Conservation (phyloP, 192 early-diverging fungal genomes). For the Hyaloraphidium curvatum region DNA sequence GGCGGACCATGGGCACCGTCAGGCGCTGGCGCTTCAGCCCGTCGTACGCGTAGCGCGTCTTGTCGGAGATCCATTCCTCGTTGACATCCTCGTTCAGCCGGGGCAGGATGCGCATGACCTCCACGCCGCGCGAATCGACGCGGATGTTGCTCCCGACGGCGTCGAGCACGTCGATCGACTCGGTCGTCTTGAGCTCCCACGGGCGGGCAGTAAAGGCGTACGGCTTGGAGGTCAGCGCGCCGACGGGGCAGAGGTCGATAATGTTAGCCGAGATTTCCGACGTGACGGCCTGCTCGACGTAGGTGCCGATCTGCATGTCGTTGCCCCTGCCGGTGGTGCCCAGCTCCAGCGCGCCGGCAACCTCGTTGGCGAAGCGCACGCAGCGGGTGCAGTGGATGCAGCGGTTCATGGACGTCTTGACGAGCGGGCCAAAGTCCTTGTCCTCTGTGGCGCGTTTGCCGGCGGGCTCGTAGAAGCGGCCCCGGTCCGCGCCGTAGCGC, state of each 20-base stretch:
- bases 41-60: conserved; percentile 85
- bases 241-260: conserved; percentile 95
- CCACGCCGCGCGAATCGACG: conserved; percentile 83
- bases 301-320: conserved; percentile 96
- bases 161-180: conserved; percentile 87
- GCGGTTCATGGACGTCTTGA: conserved; percentile 91
- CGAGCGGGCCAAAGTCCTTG: conserved; percentile 89
- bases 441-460: conserved; percentile 94
- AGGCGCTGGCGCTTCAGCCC: conserved; percentile 91
- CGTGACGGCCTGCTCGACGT: conserved; percentile 65
- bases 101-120: conserved; percentile 91
- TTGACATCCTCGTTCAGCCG: conserved; percentile 95
- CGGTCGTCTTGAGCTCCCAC: conserved; percentile 93
- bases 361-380: conserved; percentile 94
- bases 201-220: conserved; percentile 84
- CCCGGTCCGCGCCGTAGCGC: conserved; percentile 85
- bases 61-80: conserved; percentile 98
- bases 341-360: conserved; percentile 85
- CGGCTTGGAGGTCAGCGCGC: conserved; percentile 91
- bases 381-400: conserved; percentile 99
- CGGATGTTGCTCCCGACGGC: conserved; percentile 91
- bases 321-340: conserved; percentile 91
- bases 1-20: conserved; percentile 72
- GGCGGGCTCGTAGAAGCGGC: conserved; percentile 58
- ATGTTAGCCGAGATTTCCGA: conserved; percentile 96